Conservation (phyloP, 163 green algal genomes). For the Chloromonas sp. region DNA sequence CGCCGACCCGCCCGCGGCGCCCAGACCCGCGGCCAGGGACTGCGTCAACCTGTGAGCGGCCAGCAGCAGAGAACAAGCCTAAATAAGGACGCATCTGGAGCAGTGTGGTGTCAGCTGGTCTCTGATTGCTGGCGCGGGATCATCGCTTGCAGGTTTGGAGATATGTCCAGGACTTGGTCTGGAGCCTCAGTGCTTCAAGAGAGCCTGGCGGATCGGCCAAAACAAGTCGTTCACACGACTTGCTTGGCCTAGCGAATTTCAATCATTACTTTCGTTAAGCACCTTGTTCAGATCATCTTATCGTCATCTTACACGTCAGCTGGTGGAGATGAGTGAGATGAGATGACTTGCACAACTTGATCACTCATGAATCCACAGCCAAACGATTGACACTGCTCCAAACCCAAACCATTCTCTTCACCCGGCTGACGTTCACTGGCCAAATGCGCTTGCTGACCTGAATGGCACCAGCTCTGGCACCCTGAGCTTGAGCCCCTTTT, state of each 20-base stretch:
- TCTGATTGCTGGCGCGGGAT: background rate
- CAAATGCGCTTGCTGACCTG: conserved; percentile 24
- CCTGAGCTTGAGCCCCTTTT: conserved; percentile 61
- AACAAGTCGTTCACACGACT: too few species aligned
- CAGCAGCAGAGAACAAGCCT: background rate
- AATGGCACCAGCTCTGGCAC: conserved; percentile 89
- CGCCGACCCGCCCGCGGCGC: conserved; percentile 46
- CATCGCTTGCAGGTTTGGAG: background rate
- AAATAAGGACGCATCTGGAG: background rate
- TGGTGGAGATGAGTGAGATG: too few species aligned
- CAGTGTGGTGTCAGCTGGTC: background rate
- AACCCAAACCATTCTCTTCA: background rate
- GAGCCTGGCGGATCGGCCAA: too few species aligned
- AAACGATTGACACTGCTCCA: background rate
- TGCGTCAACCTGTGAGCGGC: conserved; percentile 13
- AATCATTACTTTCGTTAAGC: too few species aligned
- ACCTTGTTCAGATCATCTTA: too few species aligned
- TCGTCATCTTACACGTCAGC: too few species aligned
- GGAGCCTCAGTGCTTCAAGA: background rate
- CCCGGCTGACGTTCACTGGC: background rate
- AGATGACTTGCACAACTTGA: too few species aligned
- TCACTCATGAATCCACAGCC: background rate
- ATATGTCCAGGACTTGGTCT: background rate
- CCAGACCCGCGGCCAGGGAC: conserved; percentile 44
- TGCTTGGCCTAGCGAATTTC: too few species aligned